These are phyloP conservation scores for Coffea humblotiana DNA, from an alignment of 305 asterid species.

Conservation along the genomic window DNA sequence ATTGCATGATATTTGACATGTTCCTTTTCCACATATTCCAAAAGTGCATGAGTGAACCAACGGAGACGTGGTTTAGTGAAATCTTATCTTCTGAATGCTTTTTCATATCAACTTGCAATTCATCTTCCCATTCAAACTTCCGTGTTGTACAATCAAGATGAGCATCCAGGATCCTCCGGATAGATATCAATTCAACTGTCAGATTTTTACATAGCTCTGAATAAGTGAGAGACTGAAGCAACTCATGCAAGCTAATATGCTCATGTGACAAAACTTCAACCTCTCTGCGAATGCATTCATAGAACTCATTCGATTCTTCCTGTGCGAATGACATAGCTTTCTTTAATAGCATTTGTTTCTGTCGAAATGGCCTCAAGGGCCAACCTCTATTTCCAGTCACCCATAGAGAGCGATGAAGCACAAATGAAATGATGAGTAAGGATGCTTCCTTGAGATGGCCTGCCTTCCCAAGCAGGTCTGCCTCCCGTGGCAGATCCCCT, in stretches of 20 bases:
- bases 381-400: slow-evolving; percentile 43
- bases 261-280: slow-evolving; percentile 41
- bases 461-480: slow-evolving; percentile 47
- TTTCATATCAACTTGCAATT: slow-evolving; percentile 20
- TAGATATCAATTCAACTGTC: slow-evolving; percentile 34
- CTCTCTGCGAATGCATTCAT: slow-evolving; percentile 35
- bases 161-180: slow-evolving; percentile 46
- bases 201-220: slow-evolving; percentile 29
- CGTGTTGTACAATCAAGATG: slow-evolving; percentile 32
- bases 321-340: slow-evolving; percentile 36
- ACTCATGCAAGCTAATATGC: slow-evolving; percentile 28
- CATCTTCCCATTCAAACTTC: slow-evolving; percentile 38
- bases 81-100: slow-evolving; percentile 29
- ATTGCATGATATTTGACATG: slow-evolving; percentile 32
- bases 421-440: slow-evolving; percentile 34
- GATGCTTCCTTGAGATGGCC: slow-evolving; percentile 34
- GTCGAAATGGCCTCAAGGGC: slow-evolving; percentile 49
- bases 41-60: slow-evolving; percentile 37
- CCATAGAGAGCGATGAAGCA: slow-evolving; percentile 52
- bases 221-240: slow-evolving; percentile 30
- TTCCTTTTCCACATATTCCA: slow-evolving; percentile 51
- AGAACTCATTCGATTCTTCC: slow-evolving; percentile 33
- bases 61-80: slow-evolving; percentile 35
- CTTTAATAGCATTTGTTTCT: slow-evolving; percentile 36
- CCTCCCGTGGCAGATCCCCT: slow-evolving; percentile 48